phyloP scores from a whole-genome alignment of 306 rosid species.

The Lablab purpureus region DNA sequence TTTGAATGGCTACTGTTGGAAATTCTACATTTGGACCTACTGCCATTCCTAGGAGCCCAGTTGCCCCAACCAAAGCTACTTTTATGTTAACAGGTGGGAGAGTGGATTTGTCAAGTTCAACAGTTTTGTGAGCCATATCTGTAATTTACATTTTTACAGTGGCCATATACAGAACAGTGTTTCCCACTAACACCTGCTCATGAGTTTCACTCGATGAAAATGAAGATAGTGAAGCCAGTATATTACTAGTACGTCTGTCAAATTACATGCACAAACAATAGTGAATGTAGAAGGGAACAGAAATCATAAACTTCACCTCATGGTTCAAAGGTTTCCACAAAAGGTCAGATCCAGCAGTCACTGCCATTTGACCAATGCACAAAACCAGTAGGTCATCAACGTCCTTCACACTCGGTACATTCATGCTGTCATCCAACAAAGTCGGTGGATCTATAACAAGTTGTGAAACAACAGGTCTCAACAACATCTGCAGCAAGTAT shows the following conservation, averaged over 20 bases:
- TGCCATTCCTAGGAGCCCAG: too few species aligned
- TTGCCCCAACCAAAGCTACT: too few species aligned
- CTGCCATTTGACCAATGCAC: slow-evolving; percentile 95
- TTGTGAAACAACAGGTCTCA: slow-evolving; percentile 88
- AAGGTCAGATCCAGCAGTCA: slow-evolving; percentile 88
- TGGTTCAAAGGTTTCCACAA: slow-evolving; percentile 91
- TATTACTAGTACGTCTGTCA: not conserved
- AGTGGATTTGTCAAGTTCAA: too few species aligned
- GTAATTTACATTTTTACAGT: not conserved
- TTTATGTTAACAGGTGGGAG: too few species aligned
- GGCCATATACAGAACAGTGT: not conserved
- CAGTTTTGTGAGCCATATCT: too few species aligned
- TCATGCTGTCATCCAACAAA: slow-evolving; percentile 57
- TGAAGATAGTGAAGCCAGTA: slow-evolving; percentile 1
- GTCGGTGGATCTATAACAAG: slow-evolving; percentile 77
- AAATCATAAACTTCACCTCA: slow-evolving; percentile 61
- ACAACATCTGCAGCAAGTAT: slow-evolving; percentile 66
- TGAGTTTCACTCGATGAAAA: slow-evolving; percentile 2
- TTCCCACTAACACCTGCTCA: not conserved
- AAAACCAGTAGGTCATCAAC: slow-evolving; percentile 82
- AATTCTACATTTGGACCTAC: too few species aligned
- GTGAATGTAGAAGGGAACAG: not conserved
- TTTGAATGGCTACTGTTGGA: too few species aligned
- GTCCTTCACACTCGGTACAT: slow-evolving; percentile 68
- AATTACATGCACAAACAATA: not conserved